Evolutionary conservation across 306 rosid genomes (phyloP).

Genomic region (Rosa rugosa): DNA sequence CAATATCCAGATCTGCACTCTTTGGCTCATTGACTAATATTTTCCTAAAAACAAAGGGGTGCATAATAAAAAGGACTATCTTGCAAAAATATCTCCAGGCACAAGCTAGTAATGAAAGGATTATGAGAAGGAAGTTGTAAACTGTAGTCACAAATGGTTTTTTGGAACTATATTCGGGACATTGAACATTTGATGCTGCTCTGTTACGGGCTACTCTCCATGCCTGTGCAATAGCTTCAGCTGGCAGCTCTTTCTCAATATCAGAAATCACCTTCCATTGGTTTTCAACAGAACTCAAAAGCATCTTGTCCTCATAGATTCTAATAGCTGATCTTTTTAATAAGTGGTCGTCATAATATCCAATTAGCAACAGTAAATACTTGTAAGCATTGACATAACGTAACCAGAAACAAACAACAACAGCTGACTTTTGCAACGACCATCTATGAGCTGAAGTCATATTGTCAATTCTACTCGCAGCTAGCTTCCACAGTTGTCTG

Average conservation of each 20-base stretch:
- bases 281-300: slow-evolving; percentile 44
- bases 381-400: slow-evolving; percentile 73
- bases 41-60: slow-evolving; percentile 27
- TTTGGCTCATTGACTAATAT: slow-evolving; percentile 39
- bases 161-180: slow-evolving; percentile 27
- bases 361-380: slow-evolving; percentile 52
- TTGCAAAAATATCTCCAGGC: slow-evolving; percentile 48
- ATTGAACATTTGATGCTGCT: slow-evolving; percentile 52
- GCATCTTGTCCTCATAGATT: slow-evolving; percentile 44
- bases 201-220: slow-evolving; percentile 76
- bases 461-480: slow-evolving; percentile 59
- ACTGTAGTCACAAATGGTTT: slow-evolving; percentile 16
- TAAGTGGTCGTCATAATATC: slow-evolving; percentile 50
- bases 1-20: slow-evolving; percentile 36
- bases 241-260: slow-evolving; percentile 71
- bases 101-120: slow-evolving; percentile 36
- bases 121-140: slow-evolving; percentile 34
- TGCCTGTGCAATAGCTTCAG: slow-evolving; percentile 73
- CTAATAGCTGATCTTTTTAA: slow-evolving; percentile 49
- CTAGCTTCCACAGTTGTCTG: slow-evolving; percentile 77
- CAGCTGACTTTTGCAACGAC: slow-evolving; percentile 54
- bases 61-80: slow-evolving; percentile 31
- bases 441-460: slow-evolving; percentile 42
- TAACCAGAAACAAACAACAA: slow-evolving; percentile 61
- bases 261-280: slow-evolving; percentile 64